Base-by-base conservation (phyloP, 2,329 filamentous ascomycete genomes). In the Stagonosporopsis chrysanthemi region DNA sequence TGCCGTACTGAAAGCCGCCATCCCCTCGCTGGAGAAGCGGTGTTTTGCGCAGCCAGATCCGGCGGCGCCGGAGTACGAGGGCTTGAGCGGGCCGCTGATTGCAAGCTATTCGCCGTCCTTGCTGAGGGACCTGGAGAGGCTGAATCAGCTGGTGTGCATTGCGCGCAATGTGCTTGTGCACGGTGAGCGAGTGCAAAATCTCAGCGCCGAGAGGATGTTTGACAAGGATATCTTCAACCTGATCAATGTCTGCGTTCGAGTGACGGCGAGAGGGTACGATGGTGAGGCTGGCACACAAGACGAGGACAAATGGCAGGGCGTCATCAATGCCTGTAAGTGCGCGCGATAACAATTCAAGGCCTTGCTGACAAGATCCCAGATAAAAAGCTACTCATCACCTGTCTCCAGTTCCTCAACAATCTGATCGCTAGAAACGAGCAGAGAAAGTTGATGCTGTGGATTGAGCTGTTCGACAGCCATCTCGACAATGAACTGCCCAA, bases 371-470 rank as follows among this genome's bases (percentile, higher is more conserved):
- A 8, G 31, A 11, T 11, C 3, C 14, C 50, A 74, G 70, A 87
- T 75, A 88, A 89, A 75, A 85, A 86, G 65, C 77, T 88, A 17
- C 78, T 88, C 65, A 88, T 88, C 52, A 87, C 85, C 2, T 85
- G 84, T 60, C 78, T 89, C n/a, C 86, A 88, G 68, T 88, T 87
- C 62, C 74, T 88, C 52, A 87, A 88, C 74, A 88, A 88, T 62
- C 82, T 88, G 45, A 85, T 87, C 43, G 86, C 86, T 68, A 83
- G 86, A 59, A 89, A 89, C 63, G 86, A 89, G 73, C 81, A 86
- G 57, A 79, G 85, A 36, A 88, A 89, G 67, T 79, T 88, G 64
- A 84, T 87, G 65, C 79, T 89, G 2, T 89, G 86, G 86, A 75
- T 88, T 35, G 84, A 86, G 69, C 77, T 89, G 2, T 89, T 89